phyloP scores from a whole-genome alignment of 2,329 filamentous ascomycete species.

The Mollisiaceae sp. region DNA sequence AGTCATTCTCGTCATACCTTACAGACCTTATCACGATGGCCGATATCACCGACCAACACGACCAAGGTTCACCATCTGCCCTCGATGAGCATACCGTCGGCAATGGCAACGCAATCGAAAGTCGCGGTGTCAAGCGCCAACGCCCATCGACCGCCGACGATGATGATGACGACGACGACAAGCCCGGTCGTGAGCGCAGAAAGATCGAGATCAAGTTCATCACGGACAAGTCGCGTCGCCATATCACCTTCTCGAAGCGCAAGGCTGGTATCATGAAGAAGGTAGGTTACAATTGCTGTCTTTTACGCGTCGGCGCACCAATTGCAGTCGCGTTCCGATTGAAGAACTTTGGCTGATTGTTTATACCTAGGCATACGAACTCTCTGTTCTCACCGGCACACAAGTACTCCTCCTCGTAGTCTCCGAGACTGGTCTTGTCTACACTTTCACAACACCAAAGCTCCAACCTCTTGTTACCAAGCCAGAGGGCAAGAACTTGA shows the following conservation, averaged over 20 bases:
- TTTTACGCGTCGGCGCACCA: slow-evolving; percentile 34
- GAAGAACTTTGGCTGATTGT: slow-evolving; percentile 31
- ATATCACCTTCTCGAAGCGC: slow-evolving; percentile 99
- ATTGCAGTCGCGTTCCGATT: slow-evolving; percentile 29
- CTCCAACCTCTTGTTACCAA: slow-evolving; percentile 97
- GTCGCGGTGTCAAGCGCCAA: slow-evolving; percentile 86
- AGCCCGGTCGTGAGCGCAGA: slow-evolving; percentile 94
- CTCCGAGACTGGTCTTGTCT: slow-evolving; percentile 95
- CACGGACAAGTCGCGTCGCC: slow-evolving; percentile 97
- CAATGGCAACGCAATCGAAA: slow-evolving; percentile 73
- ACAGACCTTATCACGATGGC: slow-evolving; percentile 59
- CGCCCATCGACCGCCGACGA: slow-evolving; percentile 86
- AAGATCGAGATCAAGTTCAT: slow-evolving; percentile 99
- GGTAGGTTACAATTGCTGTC: slow-evolving; percentile 61
- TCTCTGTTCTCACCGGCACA: slow-evolving; percentile 96
- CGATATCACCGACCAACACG: slow-evolving; percentile 80
- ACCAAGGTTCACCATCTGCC: slow-evolving; percentile 75
- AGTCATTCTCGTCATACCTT: slow-evolving; percentile 45
- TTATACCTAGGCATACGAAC: slow-evolving; percentile 80
- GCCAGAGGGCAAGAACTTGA: slow-evolving; percentile 98
- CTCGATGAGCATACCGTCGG: slow-evolving; percentile 76
- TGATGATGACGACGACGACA: slow-evolving; percentile 97
- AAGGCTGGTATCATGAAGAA: slow-evolving; percentile 99
- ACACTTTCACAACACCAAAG: slow-evolving; percentile 98
- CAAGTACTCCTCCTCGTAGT: slow-evolving; percentile 96